A percentile compares a stretch with the other conserved stretches of the same genome.
phyloP scores from a whole-genome alignment of 2,329 filamentous ascomycete genomes.

The Ophiocordyceps polyrhachis-furcata region DNA sequence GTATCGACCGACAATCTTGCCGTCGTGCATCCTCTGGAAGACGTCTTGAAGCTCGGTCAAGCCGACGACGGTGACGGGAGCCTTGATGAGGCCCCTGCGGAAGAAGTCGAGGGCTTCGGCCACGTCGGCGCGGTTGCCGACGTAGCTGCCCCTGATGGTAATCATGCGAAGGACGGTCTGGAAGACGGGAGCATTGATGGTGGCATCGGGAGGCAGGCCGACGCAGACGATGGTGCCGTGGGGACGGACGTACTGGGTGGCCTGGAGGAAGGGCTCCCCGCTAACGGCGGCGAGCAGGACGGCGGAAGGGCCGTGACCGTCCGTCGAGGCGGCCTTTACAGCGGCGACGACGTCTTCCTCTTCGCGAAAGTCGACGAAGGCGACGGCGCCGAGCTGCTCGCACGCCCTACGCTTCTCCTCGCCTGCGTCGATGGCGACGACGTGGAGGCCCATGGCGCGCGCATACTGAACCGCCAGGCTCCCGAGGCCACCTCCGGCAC shows the following conservation, averaged over 20 bases:
- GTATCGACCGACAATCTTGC: slow-evolving; percentile 59
- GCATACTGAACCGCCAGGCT: slow-evolving; percentile 71
- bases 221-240: slow-evolving; percentile 75
- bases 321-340: slow-evolving; percentile 62
- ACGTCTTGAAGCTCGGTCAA: slow-evolving; percentile 63
- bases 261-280: slow-evolving; percentile 93
- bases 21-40: slow-evolving; percentile 56
- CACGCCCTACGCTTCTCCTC: slow-evolving; percentile 61
- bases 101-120: slow-evolving; percentile 86
- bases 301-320: slow-evolving; percentile 71
- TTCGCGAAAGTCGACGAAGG: slow-evolving; percentile 65
- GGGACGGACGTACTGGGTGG: slow-evolving; percentile 69
- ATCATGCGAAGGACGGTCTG: slow-evolving; percentile 81
- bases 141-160: slow-evolving; percentile 80
- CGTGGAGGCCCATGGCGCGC: slow-evolving; percentile 69
- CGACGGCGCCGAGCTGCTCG: slow-evolving; percentile 47
- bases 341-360: slow-evolving; percentile 65
- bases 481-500: slow-evolving; percentile 69
- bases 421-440: slow-evolving; percentile 69
- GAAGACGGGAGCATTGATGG: slow-evolving; percentile 70
- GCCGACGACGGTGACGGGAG: slow-evolving; percentile 70
- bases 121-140: slow-evolving; percentile 78
- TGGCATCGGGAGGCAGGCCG: slow-evolving; percentile 66
- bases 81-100: slow-evolving; percentile 63
- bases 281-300: slow-evolving; percentile 71